Conservation (phyloP, 2,329 filamentous ascomycete genomes). For the Pseudogymnoascus sp. region DNA sequence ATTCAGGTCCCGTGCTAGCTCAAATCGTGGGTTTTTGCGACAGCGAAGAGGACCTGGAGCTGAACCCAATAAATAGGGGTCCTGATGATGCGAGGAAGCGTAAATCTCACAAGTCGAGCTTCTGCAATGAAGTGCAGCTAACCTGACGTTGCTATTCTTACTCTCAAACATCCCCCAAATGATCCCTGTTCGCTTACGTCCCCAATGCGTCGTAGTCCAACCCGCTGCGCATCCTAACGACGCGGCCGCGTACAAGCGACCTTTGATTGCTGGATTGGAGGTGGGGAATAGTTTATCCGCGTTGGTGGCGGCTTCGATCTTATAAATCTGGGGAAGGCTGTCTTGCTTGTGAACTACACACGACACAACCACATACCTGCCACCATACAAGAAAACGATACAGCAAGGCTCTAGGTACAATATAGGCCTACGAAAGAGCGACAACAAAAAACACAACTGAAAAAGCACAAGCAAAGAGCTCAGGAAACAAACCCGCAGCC, state of each 20-base stretch:
- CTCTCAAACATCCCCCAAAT: conserved; percentile 8
- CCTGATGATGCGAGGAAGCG: neutral
- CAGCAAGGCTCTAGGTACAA: neutral
- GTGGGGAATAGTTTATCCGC: conserved; percentile 1
- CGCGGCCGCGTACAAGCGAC: conserved; percentile 4
- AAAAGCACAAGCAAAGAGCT: neutral
- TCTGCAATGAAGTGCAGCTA: neutral
- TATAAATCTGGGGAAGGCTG: conserved; percentile 12
- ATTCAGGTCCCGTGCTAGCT: neutral
- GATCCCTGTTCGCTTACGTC: conserved; percentile 8
- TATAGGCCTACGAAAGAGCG: neutral
- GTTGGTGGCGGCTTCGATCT: neutral
- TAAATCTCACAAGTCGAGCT: neutral
- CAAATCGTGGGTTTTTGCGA: neutral
- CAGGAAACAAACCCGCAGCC: conserved; percentile 26
- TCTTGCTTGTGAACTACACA: conserved; percentile 1
- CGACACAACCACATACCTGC: neutral
- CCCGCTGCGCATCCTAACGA: neutral
- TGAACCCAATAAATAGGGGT: neutral
- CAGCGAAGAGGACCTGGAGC: neutral
- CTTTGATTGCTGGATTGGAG: neutral
- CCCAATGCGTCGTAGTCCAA: conserved; percentile 3
- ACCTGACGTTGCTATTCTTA: conserved; percentile 6
- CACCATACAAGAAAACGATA: neutral
- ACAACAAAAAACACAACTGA: neutral